Conservation (phyloP, 2,329 filamentous ascomycete species). For the Alternaria panax region DNA sequence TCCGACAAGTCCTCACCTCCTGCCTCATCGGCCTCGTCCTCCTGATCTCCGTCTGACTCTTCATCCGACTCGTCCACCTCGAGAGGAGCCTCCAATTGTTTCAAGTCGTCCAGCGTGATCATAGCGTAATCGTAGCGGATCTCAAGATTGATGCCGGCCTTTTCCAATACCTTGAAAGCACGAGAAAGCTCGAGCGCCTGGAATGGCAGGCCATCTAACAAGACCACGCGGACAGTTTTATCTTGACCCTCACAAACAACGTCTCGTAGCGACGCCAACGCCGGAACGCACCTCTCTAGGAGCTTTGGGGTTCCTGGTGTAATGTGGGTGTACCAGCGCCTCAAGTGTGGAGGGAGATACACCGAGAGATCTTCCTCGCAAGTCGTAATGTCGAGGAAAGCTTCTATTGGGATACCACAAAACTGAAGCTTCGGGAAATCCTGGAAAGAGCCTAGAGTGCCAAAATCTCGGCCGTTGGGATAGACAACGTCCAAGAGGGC, state of each 20-base stretch:
- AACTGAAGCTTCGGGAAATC: background rate
- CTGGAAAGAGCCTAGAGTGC: constrained; percentile 6
- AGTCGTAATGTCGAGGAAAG: background rate
- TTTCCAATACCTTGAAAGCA: background rate
- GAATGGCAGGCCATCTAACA: background rate
- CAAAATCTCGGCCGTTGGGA: background rate
- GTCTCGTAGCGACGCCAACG: background rate
- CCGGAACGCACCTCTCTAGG: background rate
- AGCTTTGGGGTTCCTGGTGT: background rate
- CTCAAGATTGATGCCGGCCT: background rate
- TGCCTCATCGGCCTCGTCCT: background rate
- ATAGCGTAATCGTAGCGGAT: background rate
- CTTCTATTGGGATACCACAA: background rate
- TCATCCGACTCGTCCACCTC: background rate
- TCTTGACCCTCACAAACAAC: background rate
- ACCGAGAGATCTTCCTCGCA: background rate
- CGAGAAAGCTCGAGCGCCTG: background rate
- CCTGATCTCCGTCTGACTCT: background rate
- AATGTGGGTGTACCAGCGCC: background rate
- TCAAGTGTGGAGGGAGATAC: background rate
- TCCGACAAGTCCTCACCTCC: background rate
- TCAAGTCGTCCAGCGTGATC: background rate
- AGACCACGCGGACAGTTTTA: background rate
- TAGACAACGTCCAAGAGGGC: background rate
- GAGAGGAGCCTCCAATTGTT: background rate